These are phyloP conservation scores for Hamamelis virginiana DNA, from an alignment of 164 flowering plant species.

Conservation along the genomic window DNA sequence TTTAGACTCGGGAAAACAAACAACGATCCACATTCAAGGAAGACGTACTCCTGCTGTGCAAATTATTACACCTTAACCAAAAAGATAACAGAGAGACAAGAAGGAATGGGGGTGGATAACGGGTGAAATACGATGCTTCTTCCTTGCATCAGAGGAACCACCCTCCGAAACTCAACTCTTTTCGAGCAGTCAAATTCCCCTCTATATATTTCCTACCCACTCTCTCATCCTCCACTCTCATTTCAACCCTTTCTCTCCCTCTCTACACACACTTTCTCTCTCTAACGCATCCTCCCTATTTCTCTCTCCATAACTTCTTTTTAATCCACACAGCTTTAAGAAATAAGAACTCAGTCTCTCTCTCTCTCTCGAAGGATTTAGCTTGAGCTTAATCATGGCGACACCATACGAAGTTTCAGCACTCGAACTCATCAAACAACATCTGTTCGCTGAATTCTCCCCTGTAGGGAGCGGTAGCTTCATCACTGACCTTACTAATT, in stretches of 20 bases:
- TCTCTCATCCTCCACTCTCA: not conserved
- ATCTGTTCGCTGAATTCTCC: conserved; percentile 20
- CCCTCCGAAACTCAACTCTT: not conserved
- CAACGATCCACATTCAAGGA: not conserved
- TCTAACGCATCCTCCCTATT: no score
- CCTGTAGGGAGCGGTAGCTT: conserved; percentile 3
- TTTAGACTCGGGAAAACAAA: not conserved
- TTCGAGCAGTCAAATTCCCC: not conserved
- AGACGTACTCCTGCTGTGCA: not conserved
- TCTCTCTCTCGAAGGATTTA: not conserved
- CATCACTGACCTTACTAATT: not conserved
- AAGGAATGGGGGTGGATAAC: no score
- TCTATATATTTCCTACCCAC: not conserved
- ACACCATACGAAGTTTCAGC: conserved; percentile 11
- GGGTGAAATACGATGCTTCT: not conserved
- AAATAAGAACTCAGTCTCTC: no score
- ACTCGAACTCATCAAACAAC: conserved; percentile 21
- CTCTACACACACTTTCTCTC: no score
- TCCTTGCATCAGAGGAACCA: not conserved
- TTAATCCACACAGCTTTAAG: no score
- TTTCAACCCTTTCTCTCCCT: no score
- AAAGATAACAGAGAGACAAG: no score
- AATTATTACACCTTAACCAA: not conserved
- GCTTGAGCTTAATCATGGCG: conserved; percentile 9
- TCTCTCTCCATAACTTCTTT: no score